A percentile compares a stretch with the other conserved stretches of the same genome.
phyloP scores from a whole-genome alignment of 2,329 filamentous ascomycete genomes.

The Neonectria sp. region DNA sequence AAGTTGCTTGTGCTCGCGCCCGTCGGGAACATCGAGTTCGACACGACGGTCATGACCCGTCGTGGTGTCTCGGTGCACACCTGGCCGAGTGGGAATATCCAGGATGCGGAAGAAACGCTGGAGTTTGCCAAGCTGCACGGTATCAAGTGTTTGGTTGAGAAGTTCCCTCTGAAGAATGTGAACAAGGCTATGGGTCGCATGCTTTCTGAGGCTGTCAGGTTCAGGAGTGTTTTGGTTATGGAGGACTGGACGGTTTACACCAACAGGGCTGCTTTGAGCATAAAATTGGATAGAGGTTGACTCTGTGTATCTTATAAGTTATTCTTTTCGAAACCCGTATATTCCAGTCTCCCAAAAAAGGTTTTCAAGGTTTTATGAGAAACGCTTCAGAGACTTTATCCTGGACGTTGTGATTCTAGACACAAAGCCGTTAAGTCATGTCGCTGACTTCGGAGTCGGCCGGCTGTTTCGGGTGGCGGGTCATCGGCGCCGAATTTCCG shows the following conservation, averaged over 20 bases:
- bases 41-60: conserved; percentile 58
- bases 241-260: background rate
- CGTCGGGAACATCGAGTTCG: conserved; percentile 60
- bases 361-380: too few relatives aligned
- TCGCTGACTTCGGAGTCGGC: conserved; percentile 10
- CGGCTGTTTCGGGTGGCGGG: conserved; percentile 32
- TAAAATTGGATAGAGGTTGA: too few relatives aligned
- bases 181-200: conserved; percentile 62
- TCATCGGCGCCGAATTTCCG: conserved; percentile 27
- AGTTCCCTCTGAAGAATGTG: conserved; percentile 70
- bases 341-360: too few relatives aligned
- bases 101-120: conserved; percentile 77
- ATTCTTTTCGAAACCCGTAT: too few relatives aligned
- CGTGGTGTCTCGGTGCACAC: conserved; percentile 74
- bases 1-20: conserved; percentile 73
- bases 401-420: background rate
- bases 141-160: conserved; percentile 77
- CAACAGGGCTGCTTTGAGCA: too few relatives aligned
- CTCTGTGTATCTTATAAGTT: too few relatives aligned
- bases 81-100: conserved; percentile 74
- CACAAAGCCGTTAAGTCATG: too few relatives aligned
- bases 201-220: conserved; percentile 59
- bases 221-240: conserved; percentile 63
- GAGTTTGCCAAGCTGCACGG: conserved; percentile 73
- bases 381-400: too few relatives aligned